A percentile compares a stretch with the other conserved stretches of the same genome.
phyloP scores from a whole-genome alignment of 805 yeast species.

The Lachancea sp. region DNA sequence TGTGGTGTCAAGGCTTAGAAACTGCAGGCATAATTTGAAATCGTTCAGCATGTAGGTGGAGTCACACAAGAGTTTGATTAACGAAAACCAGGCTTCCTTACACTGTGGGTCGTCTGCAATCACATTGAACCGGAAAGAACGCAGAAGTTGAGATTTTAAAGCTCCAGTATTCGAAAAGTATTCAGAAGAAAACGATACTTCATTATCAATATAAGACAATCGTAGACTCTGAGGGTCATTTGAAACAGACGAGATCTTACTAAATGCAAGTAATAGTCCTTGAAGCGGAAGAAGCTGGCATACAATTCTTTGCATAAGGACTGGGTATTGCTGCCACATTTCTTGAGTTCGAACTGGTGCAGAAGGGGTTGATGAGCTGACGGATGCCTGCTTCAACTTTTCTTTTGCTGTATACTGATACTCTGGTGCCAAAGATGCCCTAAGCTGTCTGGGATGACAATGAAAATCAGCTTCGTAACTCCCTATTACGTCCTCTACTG shows the following conservation, averaged over 20 bases:
- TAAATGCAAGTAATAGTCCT: not conserved
- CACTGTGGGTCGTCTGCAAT: not conserved
- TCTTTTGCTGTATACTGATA: too few species aligned
- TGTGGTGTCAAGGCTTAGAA: not conserved
- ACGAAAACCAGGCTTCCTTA: not conserved
- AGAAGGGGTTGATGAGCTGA: not conserved
- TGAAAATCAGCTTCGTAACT: too few species aligned
- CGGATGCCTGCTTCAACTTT: too few species aligned
- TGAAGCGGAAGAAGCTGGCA: slow-evolving; percentile 4
- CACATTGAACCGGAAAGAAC: not conserved
- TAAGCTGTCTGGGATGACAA: too few species aligned
- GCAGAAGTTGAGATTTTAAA: not conserved
- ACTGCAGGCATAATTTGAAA: not conserved
- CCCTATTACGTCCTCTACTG: too few species aligned
- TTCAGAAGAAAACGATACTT: not conserved
- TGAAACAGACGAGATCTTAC: not conserved
- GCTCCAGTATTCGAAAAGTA: not conserved
- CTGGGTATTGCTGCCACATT: slow-evolving; percentile 6
- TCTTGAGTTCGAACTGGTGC: not conserved
- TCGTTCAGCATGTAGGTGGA: not conserved
- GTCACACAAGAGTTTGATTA: not conserved
- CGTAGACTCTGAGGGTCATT: not conserved
- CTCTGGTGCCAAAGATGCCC: too few species aligned
- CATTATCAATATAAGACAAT: not conserved
- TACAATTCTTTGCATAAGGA: not conserved